Conservation (phyloP, 345 rosid genomes). For the Conringia planisiliqua region DNA sequence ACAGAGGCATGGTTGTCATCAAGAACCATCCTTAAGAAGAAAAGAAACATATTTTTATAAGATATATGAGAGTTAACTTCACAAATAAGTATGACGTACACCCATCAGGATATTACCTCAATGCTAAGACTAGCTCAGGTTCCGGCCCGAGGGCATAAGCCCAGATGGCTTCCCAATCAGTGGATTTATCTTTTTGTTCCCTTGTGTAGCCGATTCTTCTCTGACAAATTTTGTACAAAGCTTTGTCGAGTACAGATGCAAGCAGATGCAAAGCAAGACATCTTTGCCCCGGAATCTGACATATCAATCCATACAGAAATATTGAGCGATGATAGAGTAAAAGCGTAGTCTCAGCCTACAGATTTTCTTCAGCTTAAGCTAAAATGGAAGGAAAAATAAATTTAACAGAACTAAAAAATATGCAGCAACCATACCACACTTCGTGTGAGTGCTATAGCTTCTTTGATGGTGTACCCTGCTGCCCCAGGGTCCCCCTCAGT, state of each 20-base stretch:
- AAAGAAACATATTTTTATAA: slow-evolving; percentile 3
- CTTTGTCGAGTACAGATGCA: slow-evolving; percentile 74
- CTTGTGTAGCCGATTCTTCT: slow-evolving; percentile 41
- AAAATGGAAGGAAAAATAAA: not conserved
- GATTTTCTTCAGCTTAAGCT: slow-evolving; percentile 11
- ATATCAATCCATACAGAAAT: slow-evolving; percentile 8
- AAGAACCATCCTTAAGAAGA: slow-evolving; percentile 65
- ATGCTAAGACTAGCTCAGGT: slow-evolving; percentile 83
- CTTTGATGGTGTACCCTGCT: slow-evolving; percentile 79
- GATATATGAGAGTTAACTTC: slow-evolving; percentile 14
- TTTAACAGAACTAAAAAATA: slow-evolving; percentile 6
- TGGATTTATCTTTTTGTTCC: slow-evolving; percentile 25
- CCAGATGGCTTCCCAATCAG: slow-evolving; percentile 95
- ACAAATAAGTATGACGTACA: slow-evolving; percentile 1
- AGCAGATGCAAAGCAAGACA: slow-evolving; percentile 72
- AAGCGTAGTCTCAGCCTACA: not conserved
- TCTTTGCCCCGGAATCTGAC: slow-evolving; percentile 85
- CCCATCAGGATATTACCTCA: slow-evolving; percentile 52
- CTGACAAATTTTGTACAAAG: slow-evolving; percentile 43
- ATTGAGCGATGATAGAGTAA: not conserved
- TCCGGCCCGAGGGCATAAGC: slow-evolving; percentile 92
- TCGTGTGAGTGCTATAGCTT: slow-evolving; percentile 74
- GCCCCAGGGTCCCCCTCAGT: slow-evolving; percentile 96
- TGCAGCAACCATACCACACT: slow-evolving; percentile 62
- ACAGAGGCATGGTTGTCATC: slow-evolving; percentile 88